A percentile compares a stretch with the other conserved stretches of the same genome.
These are phyloP conservation scores for Blastobotrys aristatus DNA, from an alignment of 1,139 yeast genomes.

Conservation along the genomic window DNA sequence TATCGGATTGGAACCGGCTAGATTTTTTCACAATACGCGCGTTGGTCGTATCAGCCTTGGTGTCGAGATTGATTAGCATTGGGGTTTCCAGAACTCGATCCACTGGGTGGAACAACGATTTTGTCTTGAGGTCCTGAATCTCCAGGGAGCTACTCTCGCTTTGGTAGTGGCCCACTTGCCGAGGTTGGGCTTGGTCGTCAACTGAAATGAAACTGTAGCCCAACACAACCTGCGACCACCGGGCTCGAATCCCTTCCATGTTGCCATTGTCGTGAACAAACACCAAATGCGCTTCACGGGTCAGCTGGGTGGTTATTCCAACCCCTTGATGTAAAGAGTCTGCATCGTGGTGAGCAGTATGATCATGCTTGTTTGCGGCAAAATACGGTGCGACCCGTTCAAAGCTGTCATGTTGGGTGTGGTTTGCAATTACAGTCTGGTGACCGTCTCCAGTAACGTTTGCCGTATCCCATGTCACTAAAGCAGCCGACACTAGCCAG, in stretches of 20 bases:
- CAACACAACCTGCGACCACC: constrained; percentile 5
- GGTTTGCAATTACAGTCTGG: background rate
- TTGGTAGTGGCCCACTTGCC: constrained; percentile 9
- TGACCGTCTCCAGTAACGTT: constrained; percentile 30
- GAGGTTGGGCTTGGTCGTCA: constrained; percentile 1
- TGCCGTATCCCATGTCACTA: constrained; percentile 54
- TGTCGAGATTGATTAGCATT: constrained; percentile 4
- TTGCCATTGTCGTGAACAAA: background rate
- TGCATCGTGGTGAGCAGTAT: constrained; percentile 6
- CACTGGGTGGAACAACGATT: background rate
- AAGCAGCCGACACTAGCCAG: constrained; percentile 66
- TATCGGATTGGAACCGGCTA: background rate
- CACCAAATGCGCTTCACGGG: constrained; percentile 4
- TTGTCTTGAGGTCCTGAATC: background rate
- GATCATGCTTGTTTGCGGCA: background rate
- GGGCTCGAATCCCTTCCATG: constrained; percentile 5
- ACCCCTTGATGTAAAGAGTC: constrained; percentile 4
- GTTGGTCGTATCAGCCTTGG: background rate
- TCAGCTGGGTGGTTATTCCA: constrained; percentile 2
- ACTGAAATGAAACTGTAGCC: constrained; percentile 5
- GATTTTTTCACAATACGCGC: background rate
- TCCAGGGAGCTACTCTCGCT: constrained; percentile 2
- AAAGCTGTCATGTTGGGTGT: background rate
- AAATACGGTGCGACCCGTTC: background rate
- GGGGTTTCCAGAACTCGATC: constrained; percentile 6